These are phyloP conservation scores for Soucietia sequanensis DNA, from an alignment of 805 yeast species.

Conservation along the genomic window DNA sequence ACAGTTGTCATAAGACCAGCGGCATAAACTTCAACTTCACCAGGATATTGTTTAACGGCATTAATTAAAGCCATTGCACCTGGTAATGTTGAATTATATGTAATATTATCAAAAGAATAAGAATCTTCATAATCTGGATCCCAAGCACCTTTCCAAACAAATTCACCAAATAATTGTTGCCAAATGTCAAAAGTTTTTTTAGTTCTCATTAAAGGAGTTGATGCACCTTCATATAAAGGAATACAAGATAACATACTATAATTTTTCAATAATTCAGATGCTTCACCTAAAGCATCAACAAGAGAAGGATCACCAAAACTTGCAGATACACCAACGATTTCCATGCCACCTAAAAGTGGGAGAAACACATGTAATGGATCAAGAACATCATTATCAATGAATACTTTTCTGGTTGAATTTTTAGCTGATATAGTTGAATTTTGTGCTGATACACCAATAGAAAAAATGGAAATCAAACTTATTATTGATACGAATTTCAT, in stretches of 20 bases:
- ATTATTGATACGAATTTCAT: no score
- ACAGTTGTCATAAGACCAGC: slow-evolving; percentile 45
- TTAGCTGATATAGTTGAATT: no score
- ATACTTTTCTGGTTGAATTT: slow-evolving; percentile 25
- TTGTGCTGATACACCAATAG: no score
- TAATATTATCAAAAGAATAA: slow-evolving; percentile 29
- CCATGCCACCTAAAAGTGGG: slow-evolving; percentile 39
- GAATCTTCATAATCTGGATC: slow-evolving; percentile 28
- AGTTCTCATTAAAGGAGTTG: slow-evolving; percentile 35
- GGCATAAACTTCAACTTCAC: slow-evolving; percentile 31
- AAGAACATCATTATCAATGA: slow-evolving; percentile 43
- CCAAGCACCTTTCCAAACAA: slow-evolving; percentile 44
- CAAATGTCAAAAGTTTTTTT: slow-evolving; percentile 39
- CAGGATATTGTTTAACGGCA: slow-evolving; percentile 37
- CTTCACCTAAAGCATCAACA: slow-evolving; percentile 39
- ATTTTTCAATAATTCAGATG: slow-evolving; percentile 22
- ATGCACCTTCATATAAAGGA: slow-evolving; percentile 38
- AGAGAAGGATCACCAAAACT: slow-evolving; percentile 39
- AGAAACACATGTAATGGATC: slow-evolving; percentile 35
- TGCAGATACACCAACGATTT: slow-evolving; percentile 38
- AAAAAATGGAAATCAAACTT: no score
- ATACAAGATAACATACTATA: slow-evolving; percentile 37
- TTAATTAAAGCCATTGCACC: slow-evolving; percentile 41
- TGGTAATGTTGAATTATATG: slow-evolving; percentile 24
- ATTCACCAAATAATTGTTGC: slow-evolving; percentile 36